These are phyloP conservation scores for Blastomyces parvus DNA, from an alignment of 2,329 filamentous ascomycete species.

Conservation along the genomic window DNA sequence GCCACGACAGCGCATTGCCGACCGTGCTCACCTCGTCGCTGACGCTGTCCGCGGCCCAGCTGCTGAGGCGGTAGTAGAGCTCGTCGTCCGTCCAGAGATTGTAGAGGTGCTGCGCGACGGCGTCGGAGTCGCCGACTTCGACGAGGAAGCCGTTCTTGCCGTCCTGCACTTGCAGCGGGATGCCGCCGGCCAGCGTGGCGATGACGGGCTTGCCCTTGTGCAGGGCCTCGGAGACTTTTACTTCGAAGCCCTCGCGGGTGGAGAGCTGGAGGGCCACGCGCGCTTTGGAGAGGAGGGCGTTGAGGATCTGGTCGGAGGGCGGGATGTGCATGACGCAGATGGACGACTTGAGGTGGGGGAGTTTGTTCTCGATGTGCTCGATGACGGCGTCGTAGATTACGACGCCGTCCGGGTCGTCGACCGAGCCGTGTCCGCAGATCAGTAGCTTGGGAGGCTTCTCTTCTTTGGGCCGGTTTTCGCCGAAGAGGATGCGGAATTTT, in stretches of 20 bases:
- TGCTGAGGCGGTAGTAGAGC: conserved; percentile 57
- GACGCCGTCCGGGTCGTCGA: conserved; percentile 70
- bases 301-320: conserved; percentile 70
- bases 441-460: conserved; percentile 59
- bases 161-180: conserved; percentile 67
- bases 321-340: conserved; percentile 68
- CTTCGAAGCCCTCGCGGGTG: conserved; percentile 73
- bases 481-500: conserved; percentile 41
- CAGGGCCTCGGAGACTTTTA: conserved; percentile 75
- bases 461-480: conserved; percentile 23
- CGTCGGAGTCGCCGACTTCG: conserved; percentile 57
- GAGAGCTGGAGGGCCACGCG: conserved; percentile 69
- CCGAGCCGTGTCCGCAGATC: conserved; percentile 67
- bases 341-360: conserved; percentile 52
- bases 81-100: conserved; percentile 26
- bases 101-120: conserved; percentile 42
- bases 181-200: conserved; percentile 65
- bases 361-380: conserved; percentile 53
- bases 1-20: conserved; percentile 66
- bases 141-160: conserved; percentile 65
- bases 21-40: conserved; percentile 76
- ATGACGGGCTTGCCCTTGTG: conserved; percentile 73
- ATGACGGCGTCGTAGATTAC: conserved; percentile 64
- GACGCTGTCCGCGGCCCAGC: conserved; percentile 55
- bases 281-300: conserved; percentile 62